Base-by-base conservation (phyloP, 176 grass and related monocot genomes). In the Phoenix roebelenii region DNA sequence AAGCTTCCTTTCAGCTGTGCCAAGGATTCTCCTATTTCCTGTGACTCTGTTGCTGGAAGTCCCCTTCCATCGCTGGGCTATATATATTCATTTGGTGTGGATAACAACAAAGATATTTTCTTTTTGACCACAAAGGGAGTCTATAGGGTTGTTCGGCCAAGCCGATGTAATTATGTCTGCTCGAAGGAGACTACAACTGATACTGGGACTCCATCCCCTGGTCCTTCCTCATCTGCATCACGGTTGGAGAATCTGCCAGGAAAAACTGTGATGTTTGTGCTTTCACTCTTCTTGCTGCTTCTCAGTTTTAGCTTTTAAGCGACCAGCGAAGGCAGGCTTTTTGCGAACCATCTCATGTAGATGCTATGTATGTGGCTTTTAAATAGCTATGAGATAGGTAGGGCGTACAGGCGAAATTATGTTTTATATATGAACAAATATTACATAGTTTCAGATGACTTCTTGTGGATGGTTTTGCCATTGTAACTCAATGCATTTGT, bases 81-180 rank as follows among this genome's bases (percentile, higher is more conserved):
- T 66, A 83, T 91, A 55, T 82, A 82, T 62, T 88, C 92, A 5
- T 97, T 87, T 12, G 92, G 92, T 4, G 83, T 88, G 75, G 92
- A 91, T 65, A 97, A 80, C 57, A 85, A 25, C 58, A 88, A 77
- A 76, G 92, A 97, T 0, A 55, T 87, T 9, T 88, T 80, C 53
- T 3, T 96, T 5, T 20, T 96, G 68, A 15, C 83, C n/a, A 80
- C 52, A 58, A 90, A 90, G 51, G 91, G 83, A 0, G 83, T 96
- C 0, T 97, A 91, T 80, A 62, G 92, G 16, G 51, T 88, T 23
- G 87, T 90, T 23, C 76, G 87, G 24, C 87, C 87, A 16, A 97
- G 87, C 70, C 59, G 77, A 2, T 88, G 87, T 50, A 70, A 59
- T 62, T 91, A 97, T 61, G 53, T 52, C 0, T 97, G 92, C 72